These are phyloP conservation scores for Blastomyces parvus DNA, from an alignment of 2,329 filamentous ascomycete genomes.

Conservation along the genomic window DNA sequence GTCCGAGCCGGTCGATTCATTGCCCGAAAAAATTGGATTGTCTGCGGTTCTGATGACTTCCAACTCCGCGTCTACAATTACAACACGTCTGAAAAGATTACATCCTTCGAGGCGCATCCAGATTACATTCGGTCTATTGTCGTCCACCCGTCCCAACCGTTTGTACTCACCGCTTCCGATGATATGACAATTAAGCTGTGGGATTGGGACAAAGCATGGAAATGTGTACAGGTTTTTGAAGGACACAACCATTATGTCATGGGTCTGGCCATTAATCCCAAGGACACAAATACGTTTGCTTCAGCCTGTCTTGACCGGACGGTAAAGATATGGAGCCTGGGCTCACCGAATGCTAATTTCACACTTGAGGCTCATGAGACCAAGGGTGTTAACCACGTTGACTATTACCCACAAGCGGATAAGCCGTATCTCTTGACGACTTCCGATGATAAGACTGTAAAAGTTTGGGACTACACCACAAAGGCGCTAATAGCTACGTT, in stretches of 20 bases:
- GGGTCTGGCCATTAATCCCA: conserved; percentile 93
- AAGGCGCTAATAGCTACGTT: conserved; percentile 94
- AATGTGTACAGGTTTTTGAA: conserved; percentile 93
- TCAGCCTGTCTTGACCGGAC: conserved; percentile 93
- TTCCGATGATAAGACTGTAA: conserved; percentile 91
- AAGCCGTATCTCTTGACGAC: conserved; percentile 87
- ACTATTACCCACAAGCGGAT: conserved; percentile 64
- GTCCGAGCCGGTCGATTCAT: conserved; percentile 95
- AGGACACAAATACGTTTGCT: conserved; percentile 86
- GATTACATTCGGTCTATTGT: conserved; percentile 97
- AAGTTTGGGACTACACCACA: conserved; percentile 98
- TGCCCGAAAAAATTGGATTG: conserved; percentile 97
- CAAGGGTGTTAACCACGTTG: conserved; percentile 96
- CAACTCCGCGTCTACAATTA: conserved; percentile 90
- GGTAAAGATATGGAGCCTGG: conserved; percentile 96
- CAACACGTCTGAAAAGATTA: conserved; percentile 98
- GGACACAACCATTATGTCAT: conserved; percentile 96
- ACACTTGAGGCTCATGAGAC: conserved; percentile 94
- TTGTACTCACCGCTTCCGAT: conserved; percentile 91
- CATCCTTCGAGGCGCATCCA: conserved; percentile 91
- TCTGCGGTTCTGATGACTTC: conserved; percentile 91
- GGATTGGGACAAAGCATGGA: conserved; percentile 99
- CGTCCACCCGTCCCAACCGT: conserved; percentile 90
- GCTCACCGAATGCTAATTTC: conserved; percentile 88
- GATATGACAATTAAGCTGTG: conserved; percentile 98